Conservation (phyloP, 352 stramenopile genomes). For the Pythium volutum region DNA sequence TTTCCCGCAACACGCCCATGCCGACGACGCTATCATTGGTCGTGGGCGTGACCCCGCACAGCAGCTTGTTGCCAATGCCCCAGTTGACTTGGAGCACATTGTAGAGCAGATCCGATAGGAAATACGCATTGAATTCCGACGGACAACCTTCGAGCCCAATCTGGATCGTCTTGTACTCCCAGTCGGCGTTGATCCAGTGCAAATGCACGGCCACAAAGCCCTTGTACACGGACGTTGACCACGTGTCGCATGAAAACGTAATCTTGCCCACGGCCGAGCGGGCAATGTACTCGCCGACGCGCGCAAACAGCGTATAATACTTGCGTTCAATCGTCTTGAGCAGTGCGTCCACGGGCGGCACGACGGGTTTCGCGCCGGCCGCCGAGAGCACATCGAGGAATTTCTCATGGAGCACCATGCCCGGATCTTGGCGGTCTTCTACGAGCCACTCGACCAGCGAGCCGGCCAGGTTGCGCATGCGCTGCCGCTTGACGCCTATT, state of each 20-base stretch:
- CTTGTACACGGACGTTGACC: conserved; percentile 67
- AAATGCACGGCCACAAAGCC: conserved; percentile 72
- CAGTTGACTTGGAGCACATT: conserved; percentile 80
- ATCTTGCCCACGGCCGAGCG: conserved; percentile 65
- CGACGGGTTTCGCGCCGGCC: conserved; percentile 41
- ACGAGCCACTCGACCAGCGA: conserved; percentile 74
- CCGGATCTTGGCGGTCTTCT: conserved; percentile 65
- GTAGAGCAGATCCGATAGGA: conserved; percentile 77
- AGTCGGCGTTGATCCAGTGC: conserved; percentile 85
- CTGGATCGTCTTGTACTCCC: conserved; percentile 82
- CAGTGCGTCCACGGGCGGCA: conserved; percentile 50
- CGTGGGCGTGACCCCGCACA: conserved; percentile 66
- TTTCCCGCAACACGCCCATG: conserved; percentile 76
- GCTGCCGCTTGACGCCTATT: conserved; percentile 62
- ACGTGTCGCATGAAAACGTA: conserved; percentile 80
- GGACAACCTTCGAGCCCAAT: conserved; percentile 69
- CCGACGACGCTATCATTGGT: conserved; percentile 59
- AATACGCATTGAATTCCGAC: conserved; percentile 67
- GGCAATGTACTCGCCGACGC: conserved; percentile 73
- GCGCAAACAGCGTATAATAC: conserved; percentile 66
- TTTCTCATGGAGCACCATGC: conserved; percentile 62
- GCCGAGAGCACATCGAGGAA: conserved; percentile 63
- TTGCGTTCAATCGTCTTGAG: conserved; percentile 73
- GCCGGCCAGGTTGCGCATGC: conserved; percentile 54
- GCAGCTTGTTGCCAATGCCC: conserved; percentile 64